Conservation (phyloP, 176 grass and related monocot species). For the Elymus sibiricus region DNA sequence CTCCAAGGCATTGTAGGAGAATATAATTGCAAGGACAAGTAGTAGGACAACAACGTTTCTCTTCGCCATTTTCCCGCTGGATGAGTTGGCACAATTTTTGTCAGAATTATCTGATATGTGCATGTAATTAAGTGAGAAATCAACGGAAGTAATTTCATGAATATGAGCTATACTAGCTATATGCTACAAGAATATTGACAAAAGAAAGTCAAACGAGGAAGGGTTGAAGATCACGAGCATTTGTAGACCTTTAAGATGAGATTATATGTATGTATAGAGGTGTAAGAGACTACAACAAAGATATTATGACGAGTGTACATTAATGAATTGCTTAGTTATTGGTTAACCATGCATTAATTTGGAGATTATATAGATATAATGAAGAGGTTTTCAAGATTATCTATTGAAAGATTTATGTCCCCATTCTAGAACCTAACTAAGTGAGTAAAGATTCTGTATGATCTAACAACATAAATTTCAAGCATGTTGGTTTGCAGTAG, state of each 20-base stretch:
- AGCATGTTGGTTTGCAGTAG: neutral
- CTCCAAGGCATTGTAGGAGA: constrained; percentile 2
- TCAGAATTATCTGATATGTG: neutral
- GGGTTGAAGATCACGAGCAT: neutral
- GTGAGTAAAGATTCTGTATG: neutral
- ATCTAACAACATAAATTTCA: neutral
- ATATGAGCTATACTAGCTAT: neutral
- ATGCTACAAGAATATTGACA: neutral
- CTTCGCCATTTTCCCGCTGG: neutral
- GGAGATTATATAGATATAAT: neutral
- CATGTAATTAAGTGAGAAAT: neutral
- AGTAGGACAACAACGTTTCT: neutral
- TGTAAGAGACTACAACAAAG: neutral
- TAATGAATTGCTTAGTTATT: neutral
- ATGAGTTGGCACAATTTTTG: neutral
- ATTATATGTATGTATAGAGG: neutral
- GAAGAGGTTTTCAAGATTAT: neutral
- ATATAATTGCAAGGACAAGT: neutral
- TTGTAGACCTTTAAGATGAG: neutral
- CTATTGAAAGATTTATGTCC: neutral
- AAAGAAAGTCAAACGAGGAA: neutral
- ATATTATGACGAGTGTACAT: neutral
- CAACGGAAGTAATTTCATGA: neutral
- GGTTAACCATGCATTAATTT: neutral
- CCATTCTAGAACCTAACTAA: neutral